Evolutionary conservation across 1,139 yeast species (phyloP), one percentile per base, ranked within the genome.

Genomic region (Scheffersomyces lignicola): DNA sequence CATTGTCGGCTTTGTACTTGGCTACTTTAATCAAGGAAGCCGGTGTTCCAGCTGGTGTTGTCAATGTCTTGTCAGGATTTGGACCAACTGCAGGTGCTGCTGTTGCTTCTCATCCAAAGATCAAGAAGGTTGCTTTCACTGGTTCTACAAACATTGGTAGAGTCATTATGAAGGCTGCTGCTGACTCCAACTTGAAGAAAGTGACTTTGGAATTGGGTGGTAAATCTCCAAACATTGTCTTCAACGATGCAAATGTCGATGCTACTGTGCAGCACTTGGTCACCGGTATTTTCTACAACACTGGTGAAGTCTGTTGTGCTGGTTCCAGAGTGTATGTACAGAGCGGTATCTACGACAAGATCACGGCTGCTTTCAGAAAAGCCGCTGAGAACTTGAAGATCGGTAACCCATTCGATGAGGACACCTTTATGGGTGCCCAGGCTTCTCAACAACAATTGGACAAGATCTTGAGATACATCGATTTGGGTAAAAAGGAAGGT

Each of bases 301-400:
- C 86, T 49, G 95, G 95, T 61, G 95, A 86, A 65, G 90, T 83
- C 39, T 86, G 95, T 67, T 81, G 86, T 58, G 95, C 95, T 28
- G 92, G 94, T 47, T 84, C 95, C 33, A 80, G 95, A 61, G 65
- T 85, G 37, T 82, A 79, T 58, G 78, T 85, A 43, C 95, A 86
- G 64, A 89, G 83, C 50, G 79, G 74, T 35, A 65, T 84, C 52
- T 83, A 86, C 63, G 92, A 85, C 51, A 69, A 76, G 52, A 72
- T 85, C 46, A 59, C 84, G 32, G 69, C 61, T 37, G 75, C 71
- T 41, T 80, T 85, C 60, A 74, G 80, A 60, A 64, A 64, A 46
- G 82, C 78, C 40, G 75, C 78, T 38, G 80, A 82, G 39, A 65
- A 61, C 44, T 53, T 67, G 38, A 73, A 76, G 55, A 78, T 83